Evolutionary conservation across 768 basidiomycete species (phyloP), one percentile per base, ranked within the genome.

Genomic region (Agaricus sinodeliciosus): DNA sequence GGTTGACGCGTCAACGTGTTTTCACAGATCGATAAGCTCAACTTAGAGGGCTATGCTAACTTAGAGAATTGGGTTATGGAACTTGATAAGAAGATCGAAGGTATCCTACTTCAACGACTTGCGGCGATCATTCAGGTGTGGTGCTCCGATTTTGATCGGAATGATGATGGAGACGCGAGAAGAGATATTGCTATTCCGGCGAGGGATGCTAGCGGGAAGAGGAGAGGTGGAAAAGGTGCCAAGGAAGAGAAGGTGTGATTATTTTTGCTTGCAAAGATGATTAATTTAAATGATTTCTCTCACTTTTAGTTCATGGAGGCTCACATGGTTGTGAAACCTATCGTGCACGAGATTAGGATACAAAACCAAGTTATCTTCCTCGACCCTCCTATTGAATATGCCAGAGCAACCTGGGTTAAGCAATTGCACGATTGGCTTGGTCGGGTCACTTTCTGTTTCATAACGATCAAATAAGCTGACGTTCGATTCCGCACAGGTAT

Each of bases 331-430:
- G 67, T 97, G 58, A 85, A 89, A 59, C 90, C 93, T 0, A 86
- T 96, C 53, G 77, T 95, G 6, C 94, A 98, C 67, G 95, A 98
- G 66, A 90, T 98, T 57, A 82, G 94, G 69, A 97, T 98, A 78
- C 90, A 94, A 64, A 96, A 99, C 65, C 96, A 99, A 65, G 92
- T 97, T 58, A 97, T 99, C 67, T 98, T 96, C 73, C 76, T 98
- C 48, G 95, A 98, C 65, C 96, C 96, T 25, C 96, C 96, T 55
- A 91, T 97, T 72, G 95, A 98, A 67, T 82, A 90, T 60, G 93
- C 95, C 0, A 82, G 94, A 39, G 82, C 87, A 46, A 87, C 80
- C 8, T 97, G 94, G 94, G 79, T 94, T 55, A 79, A 77, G 42
- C 89, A 94, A 64, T 69, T 96, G 56, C 94, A 98, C 60, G 85